Conservation (phyloP, 2,329 filamentous ascomycete species). For the Alternaria infectoria region DNA sequence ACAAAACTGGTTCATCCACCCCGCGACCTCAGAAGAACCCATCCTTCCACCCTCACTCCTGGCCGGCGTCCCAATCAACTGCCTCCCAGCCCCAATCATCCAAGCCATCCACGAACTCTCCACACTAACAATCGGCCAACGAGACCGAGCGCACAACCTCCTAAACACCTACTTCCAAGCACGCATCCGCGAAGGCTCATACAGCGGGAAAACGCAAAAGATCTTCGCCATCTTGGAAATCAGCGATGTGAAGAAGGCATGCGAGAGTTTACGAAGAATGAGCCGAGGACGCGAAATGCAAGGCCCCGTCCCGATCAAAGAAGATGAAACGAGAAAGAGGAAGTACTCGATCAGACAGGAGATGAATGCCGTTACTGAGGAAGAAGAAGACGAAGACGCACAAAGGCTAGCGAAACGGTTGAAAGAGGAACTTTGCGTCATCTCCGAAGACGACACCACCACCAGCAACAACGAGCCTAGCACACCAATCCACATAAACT, state of each 20-base stretch:
- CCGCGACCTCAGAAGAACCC: neutral
- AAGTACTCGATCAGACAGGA: slow-evolving; percentile 9
- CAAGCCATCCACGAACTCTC: slow-evolving; percentile 11
- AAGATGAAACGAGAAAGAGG: neutral
- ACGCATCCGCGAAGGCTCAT: slow-evolving; percentile 6
- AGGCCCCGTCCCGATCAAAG: neutral
- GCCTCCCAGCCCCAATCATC: neutral
- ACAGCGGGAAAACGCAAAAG: neutral
- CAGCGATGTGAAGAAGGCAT: slow-evolving; percentile 17
- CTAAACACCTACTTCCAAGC: slow-evolving; percentile 18
- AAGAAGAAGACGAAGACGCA: neutral
- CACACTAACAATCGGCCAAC: slow-evolving; percentile 9
- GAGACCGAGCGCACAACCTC: slow-evolving; percentile 16
- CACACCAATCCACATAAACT: neutral
- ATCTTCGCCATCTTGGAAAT: slow-evolving; percentile 9
- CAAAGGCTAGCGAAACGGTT: neutral
- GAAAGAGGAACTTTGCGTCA: neutral
- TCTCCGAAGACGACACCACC: neutral
- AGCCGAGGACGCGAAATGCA: slow-evolving; percentile 8
- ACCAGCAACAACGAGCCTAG: neutral
- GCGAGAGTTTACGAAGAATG: slow-evolving; percentile 15
- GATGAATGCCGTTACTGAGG: neutral
- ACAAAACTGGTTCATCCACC: slow-evolving; percentile 7
- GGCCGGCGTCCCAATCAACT: neutral
- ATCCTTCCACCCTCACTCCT: neutral